Evolutionary conservation across 805 yeast genomes (phyloP).

Genomic region (Saturnispora mendoncae): DNA sequence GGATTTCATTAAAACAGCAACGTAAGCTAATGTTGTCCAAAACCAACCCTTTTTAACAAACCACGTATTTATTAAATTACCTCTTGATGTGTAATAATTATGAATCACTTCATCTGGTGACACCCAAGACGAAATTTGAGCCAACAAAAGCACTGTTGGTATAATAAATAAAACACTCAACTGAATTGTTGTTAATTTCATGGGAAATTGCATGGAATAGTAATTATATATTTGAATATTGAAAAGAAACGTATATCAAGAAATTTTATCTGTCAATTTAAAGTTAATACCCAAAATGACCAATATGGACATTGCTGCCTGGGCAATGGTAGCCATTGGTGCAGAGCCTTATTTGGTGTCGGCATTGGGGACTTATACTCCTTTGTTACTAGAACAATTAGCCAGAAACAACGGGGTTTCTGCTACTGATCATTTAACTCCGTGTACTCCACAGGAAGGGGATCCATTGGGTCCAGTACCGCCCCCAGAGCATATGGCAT

Average conservation of each 20-base stretch:
- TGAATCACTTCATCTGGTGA: slow-evolving; percentile 39
- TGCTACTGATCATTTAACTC: slow-evolving; percentile 45
- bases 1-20: slow-evolving; percentile 15
- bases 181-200: neutral
- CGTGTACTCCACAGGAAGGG: slow-evolving; percentile 34
- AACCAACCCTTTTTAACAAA: slow-evolving; percentile 91
- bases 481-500: slow-evolving; percentile 19
- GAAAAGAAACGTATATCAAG: too few species aligned
- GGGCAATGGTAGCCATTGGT: slow-evolving; percentile 30
- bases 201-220: neutral
- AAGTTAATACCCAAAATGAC: too few species aligned
- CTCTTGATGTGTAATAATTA: slow-evolving; percentile 50
- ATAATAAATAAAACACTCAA: slow-evolving; percentile 14
- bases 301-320: slow-evolving; percentile 17
- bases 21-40: slow-evolving; percentile 59
- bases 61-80: slow-evolving; percentile 56
- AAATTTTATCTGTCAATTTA: too few species aligned
- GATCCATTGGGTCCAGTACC: slow-evolving; percentile 30
- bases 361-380: slow-evolving; percentile 72
- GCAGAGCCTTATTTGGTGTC: slow-evolving; percentile 76
- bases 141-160: slow-evolving; percentile 39
- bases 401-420: slow-evolving; percentile 68
- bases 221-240: too few species aligned
- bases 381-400: slow-evolving; percentile 58
- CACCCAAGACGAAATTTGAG: slow-evolving; percentile 39